Evolutionary conservation across 2,329 filamentous ascomycete species (phyloP).

Genomic region (Emergomyces pasteurianus): DNA sequence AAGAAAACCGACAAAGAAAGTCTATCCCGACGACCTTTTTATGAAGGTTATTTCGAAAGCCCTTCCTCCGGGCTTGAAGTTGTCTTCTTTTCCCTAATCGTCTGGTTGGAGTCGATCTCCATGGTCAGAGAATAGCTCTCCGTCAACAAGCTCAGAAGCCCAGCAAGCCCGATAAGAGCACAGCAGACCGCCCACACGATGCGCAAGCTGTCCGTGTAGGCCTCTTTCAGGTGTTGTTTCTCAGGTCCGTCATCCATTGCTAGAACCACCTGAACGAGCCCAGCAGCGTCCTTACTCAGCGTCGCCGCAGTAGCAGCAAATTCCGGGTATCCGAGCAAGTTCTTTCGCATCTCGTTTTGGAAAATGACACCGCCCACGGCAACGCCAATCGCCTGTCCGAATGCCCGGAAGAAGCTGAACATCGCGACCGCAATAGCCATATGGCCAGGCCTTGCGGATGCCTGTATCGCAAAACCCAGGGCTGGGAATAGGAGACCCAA

Average conservation of each 20-base stretch:
- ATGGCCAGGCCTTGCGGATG: conserved; percentile 44
- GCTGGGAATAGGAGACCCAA: conserved; percentile 53
- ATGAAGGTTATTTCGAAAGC: not conserved
- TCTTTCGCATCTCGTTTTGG: conserved; percentile 50
- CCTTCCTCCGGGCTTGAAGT: not conserved
- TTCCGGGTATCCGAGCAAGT: conserved; percentile 37
- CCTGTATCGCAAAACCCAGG: conserved; percentile 54
- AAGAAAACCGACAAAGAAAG: too few species aligned
- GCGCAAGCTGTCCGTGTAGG: conserved; percentile 43
- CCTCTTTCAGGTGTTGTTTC: conserved; percentile 37
- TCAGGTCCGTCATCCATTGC: conserved; percentile 34
- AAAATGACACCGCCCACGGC: conserved; percentile 58
- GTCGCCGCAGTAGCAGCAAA: conserved; percentile 37
- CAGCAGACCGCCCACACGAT: conserved; percentile 47
- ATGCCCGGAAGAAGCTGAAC: conserved; percentile 54
- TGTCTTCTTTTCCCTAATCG: conserved; percentile 29
- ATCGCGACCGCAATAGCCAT: conserved; percentile 51
- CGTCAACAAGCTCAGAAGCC: conserved; percentile 42
- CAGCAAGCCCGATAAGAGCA: conserved; percentile 39
- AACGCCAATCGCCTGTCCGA: conserved; percentile 55
- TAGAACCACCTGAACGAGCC: conserved; percentile 47
- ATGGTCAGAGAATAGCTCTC: conserved; percentile 39
- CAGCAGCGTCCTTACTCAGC: conserved; percentile 47
- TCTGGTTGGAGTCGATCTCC: conserved; percentile 38
- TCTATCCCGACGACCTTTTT: not conserved